These are phyloP conservation scores for Fusarium verticillioides DNA, from an alignment of 2,329 filamentous ascomycete genomes.

Conservation along the genomic window DNA sequence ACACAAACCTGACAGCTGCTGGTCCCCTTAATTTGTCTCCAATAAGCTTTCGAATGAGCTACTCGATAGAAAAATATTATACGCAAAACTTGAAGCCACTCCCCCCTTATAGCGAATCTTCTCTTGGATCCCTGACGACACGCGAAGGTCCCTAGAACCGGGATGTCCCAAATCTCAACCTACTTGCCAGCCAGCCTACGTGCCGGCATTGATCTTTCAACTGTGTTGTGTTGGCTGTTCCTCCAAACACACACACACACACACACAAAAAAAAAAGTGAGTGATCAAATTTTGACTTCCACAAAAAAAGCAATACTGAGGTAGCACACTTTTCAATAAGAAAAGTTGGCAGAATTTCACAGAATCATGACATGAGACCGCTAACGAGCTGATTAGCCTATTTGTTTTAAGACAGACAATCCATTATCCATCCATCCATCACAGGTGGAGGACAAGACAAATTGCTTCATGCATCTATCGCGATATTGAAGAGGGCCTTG, in stretches of 20 bases:
- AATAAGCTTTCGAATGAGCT: no score
- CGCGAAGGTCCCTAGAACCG: conserved; percentile 34
- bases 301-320: neutral
- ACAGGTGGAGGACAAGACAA: conserved; percentile 21
- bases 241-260: neutral
- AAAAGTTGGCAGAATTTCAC: neutral
- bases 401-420: conserved; percentile 19
- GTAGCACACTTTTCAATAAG: neutral
- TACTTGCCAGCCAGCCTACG: neutral
- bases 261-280: neutral
- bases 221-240: neutral
- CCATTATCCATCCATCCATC: neutral
- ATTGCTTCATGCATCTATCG: conserved; percentile 45
- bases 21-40: conserved; percentile 10
- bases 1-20: neutral
- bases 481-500: conserved; percentile 21
- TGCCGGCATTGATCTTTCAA: conserved; percentile 7
- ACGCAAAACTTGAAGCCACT: neutral
- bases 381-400: conserved; percentile 10
- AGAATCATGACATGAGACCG: conserved; percentile 15
- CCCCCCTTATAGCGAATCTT: conserved; percentile 14
- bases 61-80: neutral
- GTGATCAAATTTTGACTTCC: neutral
- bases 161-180: conserved; percentile 25
- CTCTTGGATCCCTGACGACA: conserved; percentile 28